Percentiles rank a stretch among this genome's conserved stretches.
Evolutionary conservation across 306 rosid species (phyloP).

Genomic region (Alnus rubra): DNA sequence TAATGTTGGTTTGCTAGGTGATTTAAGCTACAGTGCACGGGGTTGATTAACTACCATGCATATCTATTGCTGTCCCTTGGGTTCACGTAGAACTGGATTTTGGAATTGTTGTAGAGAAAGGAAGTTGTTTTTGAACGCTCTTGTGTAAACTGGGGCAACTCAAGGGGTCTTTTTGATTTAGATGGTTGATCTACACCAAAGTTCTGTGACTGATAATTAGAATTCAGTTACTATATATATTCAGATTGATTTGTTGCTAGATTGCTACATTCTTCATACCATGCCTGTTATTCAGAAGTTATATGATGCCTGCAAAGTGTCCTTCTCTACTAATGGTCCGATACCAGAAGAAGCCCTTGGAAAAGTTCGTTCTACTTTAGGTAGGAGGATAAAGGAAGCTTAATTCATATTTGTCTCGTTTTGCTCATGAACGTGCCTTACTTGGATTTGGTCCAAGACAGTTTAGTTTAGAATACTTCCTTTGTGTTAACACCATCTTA

Average conservation of each 20-base stretch:
- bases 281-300: slow-evolving; percentile 49
- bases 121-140: slow-evolving; percentile 38
- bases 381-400: slow-evolving; percentile 12
- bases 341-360: slow-evolving; percentile 38
- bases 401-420: background rate
- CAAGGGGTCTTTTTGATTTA: slow-evolving; percentile 15
- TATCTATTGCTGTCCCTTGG: slow-evolving; percentile 17
- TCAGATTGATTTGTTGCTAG: slow-evolving; percentile 13
- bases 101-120: slow-evolving; percentile 39
- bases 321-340: slow-evolving; percentile 40
- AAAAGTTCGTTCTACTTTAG: slow-evolving; percentile 38
- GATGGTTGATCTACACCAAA: slow-evolving; percentile 10
- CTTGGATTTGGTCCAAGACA: slow-evolving; percentile 11
- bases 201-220: slow-evolving; percentile 6
- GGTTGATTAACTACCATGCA: slow-evolving; percentile 11
- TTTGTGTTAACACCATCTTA: slow-evolving; percentile 21
- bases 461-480: slow-evolving; percentile 3
- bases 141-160: slow-evolving; percentile 15
- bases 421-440: background rate
- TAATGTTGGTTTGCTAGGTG: background rate
- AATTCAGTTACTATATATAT: slow-evolving; percentile 26
- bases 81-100: slow-evolving; percentile 13
- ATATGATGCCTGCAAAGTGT: slow-evolving; percentile 42
- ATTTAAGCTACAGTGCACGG: slow-evolving; percentile 2
- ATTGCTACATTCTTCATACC: slow-evolving; percentile 10